Conservation (phyloP, 176 grass and related monocot genomes). For the Avena insularis region DNA sequence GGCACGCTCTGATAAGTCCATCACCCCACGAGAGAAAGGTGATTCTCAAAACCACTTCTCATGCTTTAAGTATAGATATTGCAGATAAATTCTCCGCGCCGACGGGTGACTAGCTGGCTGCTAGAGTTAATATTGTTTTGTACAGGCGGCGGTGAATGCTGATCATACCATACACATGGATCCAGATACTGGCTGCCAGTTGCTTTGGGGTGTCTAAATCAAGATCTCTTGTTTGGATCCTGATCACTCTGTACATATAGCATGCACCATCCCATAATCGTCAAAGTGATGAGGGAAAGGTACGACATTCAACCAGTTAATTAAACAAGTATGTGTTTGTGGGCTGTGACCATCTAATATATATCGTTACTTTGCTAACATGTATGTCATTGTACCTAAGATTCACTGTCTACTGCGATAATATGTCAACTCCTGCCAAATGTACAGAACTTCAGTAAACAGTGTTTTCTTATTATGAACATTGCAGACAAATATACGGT, state of each 20-base stretch:
- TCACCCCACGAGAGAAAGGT: background rate
- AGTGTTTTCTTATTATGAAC: no score
- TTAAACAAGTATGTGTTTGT: constrained; percentile 12
- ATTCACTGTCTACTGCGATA: background rate
- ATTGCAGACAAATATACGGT: background rate
- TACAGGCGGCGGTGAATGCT: constrained; percentile 30
- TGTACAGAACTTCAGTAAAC: background rate
- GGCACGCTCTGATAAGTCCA: background rate
- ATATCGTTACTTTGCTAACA: constrained; percentile 13
- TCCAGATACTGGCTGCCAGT: constrained; percentile 37
- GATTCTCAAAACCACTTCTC: background rate
- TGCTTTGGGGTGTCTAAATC: constrained; percentile 39
- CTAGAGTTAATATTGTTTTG: constrained; percentile 18
- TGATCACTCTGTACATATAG: constrained; percentile 37
- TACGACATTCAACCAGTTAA: constrained; percentile 26
- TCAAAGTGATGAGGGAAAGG: constrained; percentile 20
- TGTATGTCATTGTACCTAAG: constrained; percentile 17
- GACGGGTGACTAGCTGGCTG: constrained; percentile 23
- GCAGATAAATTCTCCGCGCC: background rate
- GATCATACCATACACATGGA: constrained; percentile 42
- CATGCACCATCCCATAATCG: constrained; percentile 15
- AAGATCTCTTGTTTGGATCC: constrained; percentile 42
- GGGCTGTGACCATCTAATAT: constrained; percentile 13
- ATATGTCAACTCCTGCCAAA: constrained; percentile 1
- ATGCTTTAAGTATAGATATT: constrained; percentile 21